Base-by-base conservation (phyloP, 164 flowering plant genomes). In the Annona cherimola region DNA sequence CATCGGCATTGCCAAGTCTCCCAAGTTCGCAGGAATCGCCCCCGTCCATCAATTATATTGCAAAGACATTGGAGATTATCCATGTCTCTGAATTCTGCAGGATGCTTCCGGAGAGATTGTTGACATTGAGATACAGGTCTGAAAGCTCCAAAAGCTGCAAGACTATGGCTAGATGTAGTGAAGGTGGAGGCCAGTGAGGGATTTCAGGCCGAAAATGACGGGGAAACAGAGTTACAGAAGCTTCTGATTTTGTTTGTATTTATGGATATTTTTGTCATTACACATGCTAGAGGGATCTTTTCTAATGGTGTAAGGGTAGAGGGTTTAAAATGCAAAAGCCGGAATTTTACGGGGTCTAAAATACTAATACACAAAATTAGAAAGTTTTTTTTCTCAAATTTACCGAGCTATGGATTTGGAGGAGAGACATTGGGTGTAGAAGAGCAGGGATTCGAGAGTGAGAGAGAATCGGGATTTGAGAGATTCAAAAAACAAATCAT, bases 51-150 rank as follows among this genome's bases (percentile, higher is more conserved):
- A 82, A 77, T 95, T 95, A 66, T 57, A 79, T 67, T 91, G 96
- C 67, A 95, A 72, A 43, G 95, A 92, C 99, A 98, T 93, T 93
- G 93, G 42, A 95, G 85, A 83, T 79, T 86, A 67, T 82, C 72
- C 88, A 95, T 81, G 73, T 81, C 81, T 5, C 91, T 97, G 76
- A 93, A 75, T 78, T 86, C 81, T 64, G 81, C 71, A 67, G 98
- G 97, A 95, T 89, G 11, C 60, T 74, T 5, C 98, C 97, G 71
- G 90, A 85, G 42, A 95, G 83, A 77, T 84, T 79, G 73, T 95
- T 95, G 5, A 95, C 90, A 77, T 95, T 86, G 59, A 95, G 88
- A 75, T 95, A 95, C 82, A 95, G 83, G 71, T 95, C 99, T 68
- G 83, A 67, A 20, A 95, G 88, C 75, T 83, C 75, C 70, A 84